A percentile compares a stretch with the other conserved stretches of the same genome.
These are phyloP conservation scores for Phytophthora ohioensis DNA, from an alignment of 352 stramenopile genomes.

Conservation along the genomic window DNA sequence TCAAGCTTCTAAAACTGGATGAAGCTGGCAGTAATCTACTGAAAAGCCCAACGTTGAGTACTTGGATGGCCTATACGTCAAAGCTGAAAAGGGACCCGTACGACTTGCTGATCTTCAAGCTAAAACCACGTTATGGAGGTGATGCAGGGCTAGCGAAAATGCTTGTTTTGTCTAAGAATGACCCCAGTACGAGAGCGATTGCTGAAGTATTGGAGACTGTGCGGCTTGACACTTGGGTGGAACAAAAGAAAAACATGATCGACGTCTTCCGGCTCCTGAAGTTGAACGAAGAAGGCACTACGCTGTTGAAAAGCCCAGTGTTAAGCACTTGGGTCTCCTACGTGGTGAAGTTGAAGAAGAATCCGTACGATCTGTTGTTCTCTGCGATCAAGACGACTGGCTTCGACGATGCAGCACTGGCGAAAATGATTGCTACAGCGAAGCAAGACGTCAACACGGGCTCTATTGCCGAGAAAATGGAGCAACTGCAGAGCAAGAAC, in stretches of 20 bases:
- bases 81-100: constrained; percentile 7
- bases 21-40: constrained; percentile 1
- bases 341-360: neutral
- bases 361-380: constrained; percentile 10
- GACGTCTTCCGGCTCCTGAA: constrained; percentile 11
- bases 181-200: neutral
- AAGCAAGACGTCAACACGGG: neutral
- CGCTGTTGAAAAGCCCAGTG: constrained; percentile 10
- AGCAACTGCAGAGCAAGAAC: neutral
- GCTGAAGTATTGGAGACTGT: constrained; percentile 7
- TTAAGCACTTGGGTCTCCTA: constrained; percentile 17
- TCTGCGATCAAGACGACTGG: neutral
- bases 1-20: constrained; percentile 4
- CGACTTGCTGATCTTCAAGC: constrained; percentile 1
- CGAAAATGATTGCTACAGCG: constrained; percentile 1
- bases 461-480: constrained; percentile 7
- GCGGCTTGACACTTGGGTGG: neutral
- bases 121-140: neutral
- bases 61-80: neutral
- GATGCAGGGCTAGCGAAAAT: neutral
- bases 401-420: neutral
- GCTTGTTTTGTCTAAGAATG: constrained; percentile 1
- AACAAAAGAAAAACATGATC: neutral
- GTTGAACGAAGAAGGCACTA: constrained; percentile 7
- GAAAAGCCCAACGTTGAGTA: neutral